phyloP scores from a whole-genome alignment of 2,329 filamentous ascomycete genomes.

The Juglanconis sp. region DNA sequence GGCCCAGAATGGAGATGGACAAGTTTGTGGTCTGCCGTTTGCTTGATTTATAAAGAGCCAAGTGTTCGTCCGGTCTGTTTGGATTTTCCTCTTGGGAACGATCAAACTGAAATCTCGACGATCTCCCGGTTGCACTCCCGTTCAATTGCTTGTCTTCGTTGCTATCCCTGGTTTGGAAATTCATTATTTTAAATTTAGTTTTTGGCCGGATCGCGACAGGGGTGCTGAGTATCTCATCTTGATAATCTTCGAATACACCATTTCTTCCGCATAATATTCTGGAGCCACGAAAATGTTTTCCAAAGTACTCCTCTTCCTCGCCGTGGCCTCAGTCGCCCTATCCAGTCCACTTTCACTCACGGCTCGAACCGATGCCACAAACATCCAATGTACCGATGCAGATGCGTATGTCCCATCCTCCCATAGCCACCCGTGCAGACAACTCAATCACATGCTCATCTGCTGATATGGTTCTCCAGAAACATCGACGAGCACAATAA shows the following conservation, averaged over 20 bases:
- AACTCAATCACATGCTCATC: too few species aligned
- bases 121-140: neutral
- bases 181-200: neutral
- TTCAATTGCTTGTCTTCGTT: neutral
- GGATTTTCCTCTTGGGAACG: too few species aligned
- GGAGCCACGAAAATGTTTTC: neutral
- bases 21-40: neutral
- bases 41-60: neutral
- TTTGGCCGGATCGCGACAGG: too few species aligned
- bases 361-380: neutral
- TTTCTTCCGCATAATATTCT: too few species aligned
- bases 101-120: neutral
- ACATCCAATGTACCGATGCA: conserved; percentile 8
- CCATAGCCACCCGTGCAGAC: neutral
- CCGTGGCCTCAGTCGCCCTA: neutral
- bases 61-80: neutral
- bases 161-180: neutral
- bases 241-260: neutral
- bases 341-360: conserved; percentile 5
- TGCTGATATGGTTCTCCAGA: conserved; percentile 20
- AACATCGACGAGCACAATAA: conserved; percentile 48
- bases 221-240: neutral
- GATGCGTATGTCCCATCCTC: neutral
- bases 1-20: neutral
- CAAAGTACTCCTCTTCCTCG: neutral